phyloP scores from a whole-genome alignment of 2,329 filamentous ascomycete species.

The Macroventuria anomochaeta region DNA sequence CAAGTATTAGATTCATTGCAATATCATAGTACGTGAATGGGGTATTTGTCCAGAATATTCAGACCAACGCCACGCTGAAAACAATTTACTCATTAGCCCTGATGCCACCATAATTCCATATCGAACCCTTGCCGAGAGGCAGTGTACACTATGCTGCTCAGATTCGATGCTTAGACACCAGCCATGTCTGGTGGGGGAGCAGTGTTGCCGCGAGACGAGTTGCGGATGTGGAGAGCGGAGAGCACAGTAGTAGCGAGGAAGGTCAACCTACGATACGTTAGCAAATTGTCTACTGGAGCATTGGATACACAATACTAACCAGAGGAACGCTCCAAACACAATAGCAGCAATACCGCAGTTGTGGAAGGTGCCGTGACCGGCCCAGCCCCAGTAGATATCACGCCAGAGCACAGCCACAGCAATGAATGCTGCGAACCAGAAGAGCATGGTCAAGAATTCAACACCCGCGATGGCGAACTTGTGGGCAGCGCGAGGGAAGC shows the following conservation, averaged over 20 bases:
- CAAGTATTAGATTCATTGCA: neutral
- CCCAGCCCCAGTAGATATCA: slow-evolving; percentile 55
- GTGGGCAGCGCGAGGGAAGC: slow-evolving; percentile 67
- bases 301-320: slow-evolving; percentile 53
- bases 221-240: slow-evolving; percentile 56
- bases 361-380: slow-evolving; percentile 58
- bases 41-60: neutral
- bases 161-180: slow-evolving; percentile 38
- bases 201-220: slow-evolving; percentile 45
- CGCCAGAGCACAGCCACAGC: slow-evolving; percentile 72
- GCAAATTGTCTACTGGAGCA: neutral
- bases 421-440: slow-evolving; percentile 90
- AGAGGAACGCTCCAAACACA: slow-evolving; percentile 73
- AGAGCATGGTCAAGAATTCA: slow-evolving; percentile 78
- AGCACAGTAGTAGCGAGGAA: slow-evolving; percentile 60
- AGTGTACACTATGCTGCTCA: no score
- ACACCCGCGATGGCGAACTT: slow-evolving; percentile 70
- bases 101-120: no score
- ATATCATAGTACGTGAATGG: neutral
- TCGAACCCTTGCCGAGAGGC: no score
- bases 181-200: slow-evolving; percentile 47
- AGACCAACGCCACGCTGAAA: slow-evolving; percentile 15
- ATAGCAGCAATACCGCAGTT: slow-evolving; percentile 66
- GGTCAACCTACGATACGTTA: slow-evolving; percentile 52
- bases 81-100: neutral